phyloP scores from a whole-genome alignment of 129 eudicot species.

The Flaveria bidentis region DNA sequence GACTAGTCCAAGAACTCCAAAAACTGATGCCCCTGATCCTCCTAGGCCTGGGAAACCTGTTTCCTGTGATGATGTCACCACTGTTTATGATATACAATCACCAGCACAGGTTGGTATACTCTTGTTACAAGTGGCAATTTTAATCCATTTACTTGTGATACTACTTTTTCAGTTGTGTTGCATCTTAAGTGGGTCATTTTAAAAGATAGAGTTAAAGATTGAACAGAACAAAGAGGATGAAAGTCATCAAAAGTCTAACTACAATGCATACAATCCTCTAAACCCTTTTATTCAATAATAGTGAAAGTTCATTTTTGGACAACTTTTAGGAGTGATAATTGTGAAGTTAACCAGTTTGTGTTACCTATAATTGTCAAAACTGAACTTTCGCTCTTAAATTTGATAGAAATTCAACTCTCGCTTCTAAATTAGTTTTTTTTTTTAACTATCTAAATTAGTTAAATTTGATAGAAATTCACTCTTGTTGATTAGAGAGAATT shows the following conservation, averaged over 20 bases:
- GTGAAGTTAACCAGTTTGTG: background rate
- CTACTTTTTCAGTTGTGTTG: background rate
- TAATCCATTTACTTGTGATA: background rate
- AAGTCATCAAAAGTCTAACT: background rate
- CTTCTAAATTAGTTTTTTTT: background rate
- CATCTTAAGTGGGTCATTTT: background rate
- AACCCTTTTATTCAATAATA: background rate
- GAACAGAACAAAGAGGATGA: background rate
- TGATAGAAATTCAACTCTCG: background rate
- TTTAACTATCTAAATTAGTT: background rate
- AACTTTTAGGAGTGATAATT: background rate
- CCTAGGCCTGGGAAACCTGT: slow-evolving; percentile 51
- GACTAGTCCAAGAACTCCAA: slow-evolving; percentile 75
- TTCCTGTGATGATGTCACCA: slow-evolving; percentile 40
- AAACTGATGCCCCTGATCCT: slow-evolving; percentile 58
- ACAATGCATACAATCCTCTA: background rate
- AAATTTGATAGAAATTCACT: background rate
- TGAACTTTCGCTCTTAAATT: background rate
- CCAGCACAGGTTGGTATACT: slow-evolving; percentile 46
- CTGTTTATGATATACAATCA: slow-evolving; percentile 21
- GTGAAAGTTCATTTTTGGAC: background rate
- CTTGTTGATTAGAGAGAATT: background rate
- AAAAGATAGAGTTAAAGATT: background rate
- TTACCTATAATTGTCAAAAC: background rate
- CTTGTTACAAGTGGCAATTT: background rate